These are phyloP conservation scores for Meyerozyma athensensis DNA, from an alignment of 1,139 yeast genomes.

Conservation along the genomic window DNA sequence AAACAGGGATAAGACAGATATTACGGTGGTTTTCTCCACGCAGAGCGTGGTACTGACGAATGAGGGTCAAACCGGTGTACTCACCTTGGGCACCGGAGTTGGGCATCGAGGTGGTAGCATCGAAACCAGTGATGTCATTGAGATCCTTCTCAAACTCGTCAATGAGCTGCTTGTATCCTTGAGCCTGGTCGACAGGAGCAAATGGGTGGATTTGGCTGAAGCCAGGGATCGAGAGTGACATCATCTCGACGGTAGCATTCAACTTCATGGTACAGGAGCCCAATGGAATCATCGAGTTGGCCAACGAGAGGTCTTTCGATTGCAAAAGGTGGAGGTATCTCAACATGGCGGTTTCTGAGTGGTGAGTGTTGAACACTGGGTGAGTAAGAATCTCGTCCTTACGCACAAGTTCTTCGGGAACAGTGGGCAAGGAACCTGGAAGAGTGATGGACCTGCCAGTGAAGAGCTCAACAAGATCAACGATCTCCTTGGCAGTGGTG, in stretches of 20 bases:
- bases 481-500: slow-evolving; percentile 58
- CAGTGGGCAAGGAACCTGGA: slow-evolving; percentile 39
- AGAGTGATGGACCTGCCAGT: slow-evolving; percentile 27
- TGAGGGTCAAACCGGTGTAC: slow-evolving; percentile 87
- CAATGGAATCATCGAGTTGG: slow-evolving; percentile 94
- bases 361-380: slow-evolving; percentile 81
- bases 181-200: slow-evolving; percentile 81
- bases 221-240: slow-evolving; percentile 91
- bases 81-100: slow-evolving; percentile 99
- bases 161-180: slow-evolving; percentile 75
- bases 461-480: slow-evolving; percentile 54
- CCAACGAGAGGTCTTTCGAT: slow-evolving; percentile 83
- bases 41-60: slow-evolving; percentile 69
- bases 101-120: slow-evolving; percentile 89
- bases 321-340: slow-evolving; percentile 86
- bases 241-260: slow-evolving; percentile 93
- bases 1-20: slow-evolving; percentile 89
- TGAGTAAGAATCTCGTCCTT: slow-evolving; percentile 61
- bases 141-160: slow-evolving; percentile 77
- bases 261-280: slow-evolving; percentile 98
- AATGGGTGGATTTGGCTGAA: slow-evolving; percentile 87
- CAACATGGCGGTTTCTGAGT: slow-evolving; percentile 90
- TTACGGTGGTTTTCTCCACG: slow-evolving; percentile 73
- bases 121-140: slow-evolving; percentile 93
- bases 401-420: slow-evolving; percentile 56